Percentiles rank a stretch among this genome's conserved stretches.
phyloP scores from a whole-genome alignment of 1,139 yeast genomes.

The Yamadazyma friedrichii region DNA sequence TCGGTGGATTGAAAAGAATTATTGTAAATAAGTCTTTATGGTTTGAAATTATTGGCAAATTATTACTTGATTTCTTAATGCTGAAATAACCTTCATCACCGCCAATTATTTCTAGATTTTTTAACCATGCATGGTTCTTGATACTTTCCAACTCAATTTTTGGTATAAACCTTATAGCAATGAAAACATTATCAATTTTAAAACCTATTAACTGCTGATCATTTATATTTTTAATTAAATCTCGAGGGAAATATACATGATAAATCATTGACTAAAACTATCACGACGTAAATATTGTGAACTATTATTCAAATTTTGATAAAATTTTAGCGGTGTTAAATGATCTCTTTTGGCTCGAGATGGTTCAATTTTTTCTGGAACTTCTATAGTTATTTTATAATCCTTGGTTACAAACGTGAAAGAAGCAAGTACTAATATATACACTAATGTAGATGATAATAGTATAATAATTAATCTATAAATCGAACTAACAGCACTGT shows the following conservation, averaged over 20 bases:
- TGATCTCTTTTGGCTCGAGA: background rate
- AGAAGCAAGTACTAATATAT: background rate
- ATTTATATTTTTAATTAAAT: constrained; percentile 18
- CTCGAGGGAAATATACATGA: constrained; percentile 39
- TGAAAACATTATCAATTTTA: constrained; percentile 21
- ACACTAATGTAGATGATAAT: background rate
- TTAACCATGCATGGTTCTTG: background rate
- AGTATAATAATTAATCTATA: background rate
- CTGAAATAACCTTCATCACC: constrained; percentile 7
- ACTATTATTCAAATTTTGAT: constrained; percentile 39
- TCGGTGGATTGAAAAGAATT: constrained; percentile 72
- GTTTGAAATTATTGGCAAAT: constrained; percentile 10
- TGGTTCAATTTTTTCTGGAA: background rate
- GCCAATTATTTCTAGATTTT: constrained; percentile 2
- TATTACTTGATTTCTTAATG: constrained; percentile 3
- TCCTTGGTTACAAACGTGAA: background rate
- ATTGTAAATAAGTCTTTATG: constrained; percentile 27
- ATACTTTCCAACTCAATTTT: background rate
- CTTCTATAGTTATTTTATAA: background rate
- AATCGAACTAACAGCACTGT: too few relatives aligned
- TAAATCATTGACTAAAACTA: constrained; percentile 31
- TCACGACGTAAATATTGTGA: constrained; percentile 45
- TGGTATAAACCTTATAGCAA: constrained; percentile 23
- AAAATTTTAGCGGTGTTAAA: constrained; percentile 17
- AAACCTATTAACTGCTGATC: constrained; percentile 21